Base-by-base conservation (phyloP, 768 basidiomycete species). In the Podaxis sp. region DNA sequence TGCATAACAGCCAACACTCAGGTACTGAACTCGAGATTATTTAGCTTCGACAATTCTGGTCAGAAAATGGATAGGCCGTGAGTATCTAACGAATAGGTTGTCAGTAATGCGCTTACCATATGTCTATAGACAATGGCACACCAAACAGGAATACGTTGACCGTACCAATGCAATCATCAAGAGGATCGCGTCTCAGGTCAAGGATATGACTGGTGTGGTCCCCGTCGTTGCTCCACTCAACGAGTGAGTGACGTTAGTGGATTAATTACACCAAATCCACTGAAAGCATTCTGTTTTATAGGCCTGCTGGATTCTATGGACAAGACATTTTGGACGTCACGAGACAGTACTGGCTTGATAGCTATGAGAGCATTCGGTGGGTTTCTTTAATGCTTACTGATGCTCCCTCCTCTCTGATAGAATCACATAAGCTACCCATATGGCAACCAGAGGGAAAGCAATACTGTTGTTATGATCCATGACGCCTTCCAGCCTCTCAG, bases 1-100 rank as follows among this genome's bases (percentile, higher is more conserved):
- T 52, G 40, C 1, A 5, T 24, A 13, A 4, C 3, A 19, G 39
- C 33, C 17, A 36, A 7, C 44, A 17, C 30, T 42, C 33, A 26
- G 7, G 22, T 55, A 48, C n/a, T 64, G 22, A 51, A 54, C 22
- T 28, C 11, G 26, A 30, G n/a, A 6, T 26, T 40, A 28, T 52
- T 46, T 66, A 90, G 91, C 17, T 93, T 85, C 66, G 91, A 93
- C 67, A 94, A 94, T 68, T 93, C 90, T 55, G 92, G 92, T 8
- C 89, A 87, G 42, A 82, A 71, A 59, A 72, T 83, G 57, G 57
- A 77, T 6, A 79, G 68, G 64, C 89, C 92, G 72, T 82, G 59
- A 66, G 79, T 73, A 46, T 13, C 33, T 24, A 39, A 30, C 22
- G 42, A 26, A 30, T 13, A 48, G 44, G 28, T 49, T 28, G 26